phyloP scores from a whole-genome alignment of 2,329 filamentous ascomycete genomes.

The Colletotrichum liriopes region DNA sequence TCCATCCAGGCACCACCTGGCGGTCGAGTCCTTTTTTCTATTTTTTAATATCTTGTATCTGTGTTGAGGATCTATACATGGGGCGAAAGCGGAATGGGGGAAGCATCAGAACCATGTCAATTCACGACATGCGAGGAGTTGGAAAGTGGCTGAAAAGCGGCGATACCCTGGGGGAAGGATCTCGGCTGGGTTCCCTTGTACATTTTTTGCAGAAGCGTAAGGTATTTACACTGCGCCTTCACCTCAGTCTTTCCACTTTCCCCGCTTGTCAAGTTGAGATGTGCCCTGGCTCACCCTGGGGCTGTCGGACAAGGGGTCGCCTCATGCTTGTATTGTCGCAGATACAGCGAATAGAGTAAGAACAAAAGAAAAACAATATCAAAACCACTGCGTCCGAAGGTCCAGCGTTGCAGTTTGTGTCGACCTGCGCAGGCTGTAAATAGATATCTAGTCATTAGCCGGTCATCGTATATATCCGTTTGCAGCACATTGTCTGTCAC shows the following conservation, averaged over 20 bases:
- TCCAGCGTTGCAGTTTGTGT: slow-evolving; percentile 23
- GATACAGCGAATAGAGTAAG: slow-evolving; percentile 39
- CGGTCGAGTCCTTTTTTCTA: slow-evolving; percentile 18
- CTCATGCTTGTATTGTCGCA: slow-evolving; percentile 31
- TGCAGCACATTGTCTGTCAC: slow-evolving; percentile 13
- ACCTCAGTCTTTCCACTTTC: slow-evolving; percentile 22
- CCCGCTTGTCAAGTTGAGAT: slow-evolving; percentile 38
- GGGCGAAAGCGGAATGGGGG: slow-evolving; percentile 19
- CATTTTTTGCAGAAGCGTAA: slow-evolving; percentile 32
- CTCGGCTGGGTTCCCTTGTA: slow-evolving; percentile 34
- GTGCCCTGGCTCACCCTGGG: not conserved
- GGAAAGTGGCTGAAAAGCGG: slow-evolving; percentile 25
- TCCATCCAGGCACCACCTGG: not conserved
- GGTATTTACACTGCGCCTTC: not conserved
- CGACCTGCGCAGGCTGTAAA: slow-evolving; percentile 42
- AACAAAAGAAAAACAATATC: slow-evolving; percentile 30
- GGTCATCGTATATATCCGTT: slow-evolving; percentile 35
- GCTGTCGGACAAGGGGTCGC: slow-evolving; percentile 26
- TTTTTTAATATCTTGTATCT: slow-evolving; percentile 42
- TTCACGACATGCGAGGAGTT: slow-evolving; percentile 37
- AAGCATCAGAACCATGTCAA: slow-evolving; percentile 17
- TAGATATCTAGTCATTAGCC: slow-evolving; percentile 32
- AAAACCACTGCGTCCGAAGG: slow-evolving; percentile 37
- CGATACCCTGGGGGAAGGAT: slow-evolving; percentile 35
- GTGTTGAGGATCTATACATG: slow-evolving; percentile 35